A percentile compares a stretch with the other conserved stretches of the same genome.
These are phyloP conservation scores for Backusella psychrophila DNA, from an alignment of 192 early-diverging fungal genomes.

Conservation along the genomic window DNA sequence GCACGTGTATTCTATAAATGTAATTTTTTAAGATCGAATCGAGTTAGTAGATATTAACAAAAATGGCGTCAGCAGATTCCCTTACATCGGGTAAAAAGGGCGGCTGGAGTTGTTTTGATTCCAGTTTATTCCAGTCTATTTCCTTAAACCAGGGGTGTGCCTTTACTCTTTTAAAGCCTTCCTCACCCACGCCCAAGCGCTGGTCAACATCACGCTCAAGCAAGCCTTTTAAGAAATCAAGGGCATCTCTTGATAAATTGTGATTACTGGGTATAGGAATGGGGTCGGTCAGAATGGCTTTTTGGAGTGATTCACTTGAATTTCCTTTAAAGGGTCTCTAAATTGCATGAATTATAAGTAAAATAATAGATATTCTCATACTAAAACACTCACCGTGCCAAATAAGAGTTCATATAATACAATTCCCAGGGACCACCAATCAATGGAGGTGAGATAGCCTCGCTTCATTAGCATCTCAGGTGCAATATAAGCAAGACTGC, in stretches of 20 bases:
- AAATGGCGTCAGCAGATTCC: neutral
- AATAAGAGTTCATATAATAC: conserved; percentile 73
- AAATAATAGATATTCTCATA: too few species aligned
- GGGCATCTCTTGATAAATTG: conserved; percentile 43
- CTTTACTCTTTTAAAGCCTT: conserved; percentile 16
- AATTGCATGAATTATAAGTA: too few species aligned
- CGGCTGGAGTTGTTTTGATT: conserved; percentile 62
- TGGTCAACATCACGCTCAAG: conserved; percentile 17
- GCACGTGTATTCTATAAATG: conserved; percentile 67
- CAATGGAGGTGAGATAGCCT: conserved; percentile 52
- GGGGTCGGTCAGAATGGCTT: conserved; percentile 67
- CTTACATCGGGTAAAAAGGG: conserved; percentile 39
- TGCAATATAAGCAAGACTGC: conserved; percentile 88
- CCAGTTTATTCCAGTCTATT: conserved; percentile 78
- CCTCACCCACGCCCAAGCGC: conserved; percentile 21
- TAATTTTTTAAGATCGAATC: neutral
- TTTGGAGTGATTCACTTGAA: conserved; percentile 71
- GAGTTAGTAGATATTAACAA: neutral
- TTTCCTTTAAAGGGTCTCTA: conserved; percentile 87
- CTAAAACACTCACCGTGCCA: conserved; percentile 56
- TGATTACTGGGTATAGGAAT: conserved; percentile 62
- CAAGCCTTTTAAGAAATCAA: conserved; percentile 44
- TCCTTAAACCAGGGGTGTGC: conserved; percentile 37
- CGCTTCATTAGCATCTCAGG: conserved; percentile 67
- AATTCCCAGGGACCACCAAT: conserved; percentile 86